Evolutionary conservation across 768 basidiomycete genomes (phyloP).

Genomic region (Xanthoconium purpureum): DNA sequence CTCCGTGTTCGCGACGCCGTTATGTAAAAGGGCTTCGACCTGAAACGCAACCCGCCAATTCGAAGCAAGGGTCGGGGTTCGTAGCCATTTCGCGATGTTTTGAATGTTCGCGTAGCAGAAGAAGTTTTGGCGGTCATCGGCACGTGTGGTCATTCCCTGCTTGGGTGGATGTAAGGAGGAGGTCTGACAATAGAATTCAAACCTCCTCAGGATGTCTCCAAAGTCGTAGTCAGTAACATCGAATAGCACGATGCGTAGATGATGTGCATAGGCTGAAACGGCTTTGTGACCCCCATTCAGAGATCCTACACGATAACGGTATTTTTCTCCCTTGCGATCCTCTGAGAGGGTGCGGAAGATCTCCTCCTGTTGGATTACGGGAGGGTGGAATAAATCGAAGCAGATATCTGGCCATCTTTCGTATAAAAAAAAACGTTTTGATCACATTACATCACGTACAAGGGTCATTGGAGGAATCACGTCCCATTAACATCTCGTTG

Average conservation of each 20-base stretch:
- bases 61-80: slow-evolving; percentile 35
- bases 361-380: slow-evolving; percentile 56
- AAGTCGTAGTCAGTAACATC: slow-evolving; percentile 39
- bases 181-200: slow-evolving; percentile 50
- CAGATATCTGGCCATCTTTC: slow-evolving; percentile 48
- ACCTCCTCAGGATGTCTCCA: slow-evolving; percentile 41
- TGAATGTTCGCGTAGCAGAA: slow-evolving; percentile 49
- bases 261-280: slow-evolving; percentile 69
- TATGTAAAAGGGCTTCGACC: slow-evolving; percentile 64
- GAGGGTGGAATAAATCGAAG: slow-evolving; percentile 66
- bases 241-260: slow-evolving; percentile 61
- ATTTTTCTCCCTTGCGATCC: slow-evolving; percentile 27
- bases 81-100: slow-evolving; percentile 43
- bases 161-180: slow-evolving; percentile 43
- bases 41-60: slow-evolving; percentile 74
- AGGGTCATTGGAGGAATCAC: slow-evolving; percentile 53
- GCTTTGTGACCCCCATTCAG: slow-evolving; percentile 55
- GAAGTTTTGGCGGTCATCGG: slow-evolving; percentile 42
- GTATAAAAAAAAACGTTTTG: slow-evolving; percentile 15
- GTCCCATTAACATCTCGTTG: slow-evolving; percentile 56
- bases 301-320: slow-evolving; percentile 55
- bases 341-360: slow-evolving; percentile 52
- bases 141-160: slow-evolving; percentile 44
- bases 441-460: slow-evolving; percentile 41
- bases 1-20: slow-evolving; percentile 56